Evolutionary conservation across 1,284 basidiomycete genomes (phyloP).

Genomic region (Apiotrichum sp.): DNA sequence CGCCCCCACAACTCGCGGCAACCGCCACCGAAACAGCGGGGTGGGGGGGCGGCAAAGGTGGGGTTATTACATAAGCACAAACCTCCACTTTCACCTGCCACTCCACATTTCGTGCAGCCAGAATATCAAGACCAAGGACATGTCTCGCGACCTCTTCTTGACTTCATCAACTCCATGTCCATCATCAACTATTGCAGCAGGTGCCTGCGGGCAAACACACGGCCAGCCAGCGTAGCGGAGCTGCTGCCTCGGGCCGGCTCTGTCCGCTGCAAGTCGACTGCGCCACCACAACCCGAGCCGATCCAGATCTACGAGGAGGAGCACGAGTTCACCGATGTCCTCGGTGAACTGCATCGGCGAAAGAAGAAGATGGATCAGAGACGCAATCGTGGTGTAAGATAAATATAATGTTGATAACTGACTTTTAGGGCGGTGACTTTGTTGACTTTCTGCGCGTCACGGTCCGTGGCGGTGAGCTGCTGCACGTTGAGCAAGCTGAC

Average conservation of each 20-base stretch:
- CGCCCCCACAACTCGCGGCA: too few species aligned
- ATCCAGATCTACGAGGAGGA: slow-evolving; percentile 14
- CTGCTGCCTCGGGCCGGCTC: not conserved
- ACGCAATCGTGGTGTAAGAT: slow-evolving; percentile 35
- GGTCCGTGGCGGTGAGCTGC: slow-evolving; percentile 60
- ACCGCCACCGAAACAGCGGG: too few species aligned
- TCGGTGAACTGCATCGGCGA: slow-evolving; percentile 32
- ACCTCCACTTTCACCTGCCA: too few species aligned
- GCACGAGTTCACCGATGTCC: slow-evolving; percentile 27
- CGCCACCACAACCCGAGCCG: slow-evolving; percentile 3
- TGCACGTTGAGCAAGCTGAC: slow-evolving; percentile 4
- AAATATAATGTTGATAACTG: not conserved
- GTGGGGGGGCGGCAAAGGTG: too few species aligned
- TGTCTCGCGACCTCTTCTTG: too few species aligned
- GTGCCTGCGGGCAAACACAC: not conserved
- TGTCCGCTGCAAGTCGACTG: not conserved
- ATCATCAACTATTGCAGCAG: not conserved
- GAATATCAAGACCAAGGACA: too few species aligned
- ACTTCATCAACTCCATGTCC: too few species aligned
- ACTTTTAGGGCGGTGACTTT: slow-evolving; percentile 63
- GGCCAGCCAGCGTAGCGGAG: too few species aligned
- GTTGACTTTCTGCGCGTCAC: slow-evolving; percentile 72
- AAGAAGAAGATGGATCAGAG: slow-evolving; percentile 41
- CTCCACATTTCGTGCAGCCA: too few species aligned
- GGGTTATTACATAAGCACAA: too few species aligned